phyloP scores from a whole-genome alignment of 1,139 yeast genomes.

The Suhomyces bolitotheri region DNA sequence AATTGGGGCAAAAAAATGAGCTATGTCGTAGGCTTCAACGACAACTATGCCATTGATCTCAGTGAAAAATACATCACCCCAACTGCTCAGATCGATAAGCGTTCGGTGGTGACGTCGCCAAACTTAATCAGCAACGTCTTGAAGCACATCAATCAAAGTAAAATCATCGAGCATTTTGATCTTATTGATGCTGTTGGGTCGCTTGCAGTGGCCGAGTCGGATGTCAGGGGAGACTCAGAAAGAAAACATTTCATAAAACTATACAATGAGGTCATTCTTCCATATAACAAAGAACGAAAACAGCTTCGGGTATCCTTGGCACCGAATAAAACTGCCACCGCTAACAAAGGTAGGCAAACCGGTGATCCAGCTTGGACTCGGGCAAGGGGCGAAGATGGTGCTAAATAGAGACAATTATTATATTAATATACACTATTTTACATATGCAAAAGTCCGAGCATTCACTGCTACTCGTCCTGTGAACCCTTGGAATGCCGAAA shows the following conservation, averaged over 20 bases:
- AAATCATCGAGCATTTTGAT: not conserved
- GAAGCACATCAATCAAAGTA: constrained; percentile 6
- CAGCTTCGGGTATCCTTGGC: not conserved
- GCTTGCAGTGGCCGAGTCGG: not conserved
- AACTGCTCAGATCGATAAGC: constrained; percentile 43
- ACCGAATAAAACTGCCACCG: constrained; percentile 9
- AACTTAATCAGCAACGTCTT: constrained; percentile 2
- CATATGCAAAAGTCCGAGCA: not conserved
- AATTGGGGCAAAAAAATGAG: constrained; percentile 97
- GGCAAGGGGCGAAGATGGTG: constrained; percentile 75
- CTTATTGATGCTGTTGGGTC: not conserved
- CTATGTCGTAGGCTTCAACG: constrained; percentile 70
- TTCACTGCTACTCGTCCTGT: constrained; percentile 12
- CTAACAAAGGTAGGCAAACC: constrained; percentile 59
- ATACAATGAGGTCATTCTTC: constrained; percentile 11
- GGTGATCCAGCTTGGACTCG: constrained; percentile 77
- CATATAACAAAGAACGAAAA: constrained; percentile 4
- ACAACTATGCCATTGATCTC: constrained; percentile 65
- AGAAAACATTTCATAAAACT: not conserved
- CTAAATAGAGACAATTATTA: constrained; percentile 1
- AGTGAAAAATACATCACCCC: constrained; percentile 65
- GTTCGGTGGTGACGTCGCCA: constrained; percentile 25
- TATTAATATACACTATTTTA: constrained; percentile 2
- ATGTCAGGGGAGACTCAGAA: no score
- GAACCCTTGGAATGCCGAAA: constrained; percentile 73